phyloP scores from a whole-genome alignment of 495 filamentous ascomycete species.

The Cercophora newfieldiana region DNA sequence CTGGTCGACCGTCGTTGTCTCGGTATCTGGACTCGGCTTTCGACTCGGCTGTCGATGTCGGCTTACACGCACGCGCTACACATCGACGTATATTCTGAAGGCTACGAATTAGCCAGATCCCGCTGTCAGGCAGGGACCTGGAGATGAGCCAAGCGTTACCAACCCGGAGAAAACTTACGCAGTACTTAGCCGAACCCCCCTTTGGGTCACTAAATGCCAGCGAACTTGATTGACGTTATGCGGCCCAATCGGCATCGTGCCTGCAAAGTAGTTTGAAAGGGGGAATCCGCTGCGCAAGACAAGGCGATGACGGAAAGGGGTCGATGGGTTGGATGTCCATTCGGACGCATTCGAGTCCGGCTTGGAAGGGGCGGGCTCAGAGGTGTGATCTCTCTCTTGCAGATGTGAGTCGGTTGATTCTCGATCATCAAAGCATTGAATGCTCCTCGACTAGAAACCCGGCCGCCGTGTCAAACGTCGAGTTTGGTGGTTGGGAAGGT shows the following conservation, averaged over 20 bases:
- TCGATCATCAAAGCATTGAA: too few relatives aligned
- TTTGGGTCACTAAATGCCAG: neutral
- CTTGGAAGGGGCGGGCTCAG: too few relatives aligned
- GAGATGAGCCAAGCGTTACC: neutral
- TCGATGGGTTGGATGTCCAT: too few relatives aligned
- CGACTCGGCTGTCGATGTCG: neutral
- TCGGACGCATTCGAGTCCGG: too few relatives aligned
- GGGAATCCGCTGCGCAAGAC: neutral
- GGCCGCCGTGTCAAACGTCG: too few relatives aligned
- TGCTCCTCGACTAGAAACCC: too few relatives aligned
- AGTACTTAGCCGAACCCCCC: neutral
- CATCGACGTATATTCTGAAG: neutral
- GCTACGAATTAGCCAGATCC: constrained; percentile 4
- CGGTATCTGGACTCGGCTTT: constrained; percentile 15
- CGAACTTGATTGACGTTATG: neutral
- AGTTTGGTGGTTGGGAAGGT: too few relatives aligned
- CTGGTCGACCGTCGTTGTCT: constrained; percentile 1
- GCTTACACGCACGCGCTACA: neutral
- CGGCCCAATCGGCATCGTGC: neutral
- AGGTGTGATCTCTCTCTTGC: too few relatives aligned
- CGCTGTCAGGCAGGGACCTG: neutral
- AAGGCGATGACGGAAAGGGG: too few relatives aligned
- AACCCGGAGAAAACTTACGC: neutral
- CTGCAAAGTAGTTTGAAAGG: neutral
- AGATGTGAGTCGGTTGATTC: too few relatives aligned